Evolutionary conservation across 169 alveolate genomes (phyloP).

Genomic region (Cryptosporidium xiaoi): DNA sequence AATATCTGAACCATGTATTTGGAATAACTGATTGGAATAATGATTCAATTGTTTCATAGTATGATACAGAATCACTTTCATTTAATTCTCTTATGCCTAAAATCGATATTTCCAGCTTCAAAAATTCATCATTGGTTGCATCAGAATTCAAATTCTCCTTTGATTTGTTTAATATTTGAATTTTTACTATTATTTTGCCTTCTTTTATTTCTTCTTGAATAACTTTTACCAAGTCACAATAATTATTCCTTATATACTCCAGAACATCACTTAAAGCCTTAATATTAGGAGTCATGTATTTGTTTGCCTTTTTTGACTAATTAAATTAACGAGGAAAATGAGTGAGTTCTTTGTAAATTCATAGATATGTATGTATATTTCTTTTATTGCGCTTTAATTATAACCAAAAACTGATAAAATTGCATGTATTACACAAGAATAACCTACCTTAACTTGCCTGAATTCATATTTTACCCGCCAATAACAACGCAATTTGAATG

Average conservation of each 20-base stretch:
- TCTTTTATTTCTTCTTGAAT: neutral
- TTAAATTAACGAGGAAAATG: no score
- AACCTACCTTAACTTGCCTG: no score
- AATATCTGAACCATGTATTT: conserved; percentile 25
- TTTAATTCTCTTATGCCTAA: conserved; percentile 7
- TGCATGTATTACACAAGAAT: no score
- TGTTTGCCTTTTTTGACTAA: no score
- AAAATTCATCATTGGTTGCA: neutral
- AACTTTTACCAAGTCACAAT: conserved; percentile 18
- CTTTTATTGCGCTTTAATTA: no score
- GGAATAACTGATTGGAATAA: conserved; percentile 28
- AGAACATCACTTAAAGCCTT: conserved; percentile 7
- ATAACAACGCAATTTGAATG: no score
- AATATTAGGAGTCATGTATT: neutral
- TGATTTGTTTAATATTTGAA: conserved; percentile 8
- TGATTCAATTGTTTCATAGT: conserved; percentile 52
- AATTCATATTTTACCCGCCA: no score
- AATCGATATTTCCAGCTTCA: conserved; percentile 14
- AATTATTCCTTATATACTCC: conserved; percentile 7
- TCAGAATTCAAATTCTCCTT: neutral
- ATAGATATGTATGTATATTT: no score
- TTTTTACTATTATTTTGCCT: neutral
- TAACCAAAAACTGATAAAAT: no score
- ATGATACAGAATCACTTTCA: neutral
- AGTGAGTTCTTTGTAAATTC: no score